Percentiles rank a stretch among this genome's conserved stretches.
Conservation (phyloP, 2,329 filamentous ascomycete species). For the Penicillium sp. region DNA sequence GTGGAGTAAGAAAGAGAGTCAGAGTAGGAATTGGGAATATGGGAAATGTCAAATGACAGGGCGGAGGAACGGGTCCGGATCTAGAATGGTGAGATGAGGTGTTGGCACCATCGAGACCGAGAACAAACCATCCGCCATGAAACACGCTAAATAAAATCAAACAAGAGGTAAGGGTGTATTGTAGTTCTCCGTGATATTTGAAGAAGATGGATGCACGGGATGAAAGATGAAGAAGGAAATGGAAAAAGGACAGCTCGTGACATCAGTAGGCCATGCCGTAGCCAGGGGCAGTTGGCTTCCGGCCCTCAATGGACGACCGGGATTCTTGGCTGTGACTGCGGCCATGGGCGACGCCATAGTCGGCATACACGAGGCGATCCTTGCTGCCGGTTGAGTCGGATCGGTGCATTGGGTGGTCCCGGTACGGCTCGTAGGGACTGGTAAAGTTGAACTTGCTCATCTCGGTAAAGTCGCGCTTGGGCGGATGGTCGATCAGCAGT, state of each 20-base stretch:
- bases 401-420: constrained; percentile 32
- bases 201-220: not conserved
- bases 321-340: constrained; percentile 31
- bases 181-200: not conserved
- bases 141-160: constrained; percentile 27
- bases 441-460: constrained; percentile 46
- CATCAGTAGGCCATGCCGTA: constrained; percentile 38
- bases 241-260: constrained; percentile 12
- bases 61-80: not conserved
- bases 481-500: constrained; percentile 68
- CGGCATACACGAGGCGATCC: constrained; percentile 35
- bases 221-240: constrained; percentile 1
- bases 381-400: constrained; percentile 35
- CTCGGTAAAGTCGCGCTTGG: constrained; percentile 36
- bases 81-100: not conserved
- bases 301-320: constrained; percentile 36
- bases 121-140: constrained; percentile 10
- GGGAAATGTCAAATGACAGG: constrained; percentile 8
- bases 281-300: constrained; percentile 30
- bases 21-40: constrained; percentile 4
- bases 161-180: constrained; percentile 1
- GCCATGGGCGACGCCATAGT: constrained; percentile 30
- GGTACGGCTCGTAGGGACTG: constrained; percentile 43
- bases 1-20: not conserved
- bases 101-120: not conserved